Conservation (phyloP, 495 filamentous ascomycete species). For the Lindgomyces ingoldianus region DNA sequence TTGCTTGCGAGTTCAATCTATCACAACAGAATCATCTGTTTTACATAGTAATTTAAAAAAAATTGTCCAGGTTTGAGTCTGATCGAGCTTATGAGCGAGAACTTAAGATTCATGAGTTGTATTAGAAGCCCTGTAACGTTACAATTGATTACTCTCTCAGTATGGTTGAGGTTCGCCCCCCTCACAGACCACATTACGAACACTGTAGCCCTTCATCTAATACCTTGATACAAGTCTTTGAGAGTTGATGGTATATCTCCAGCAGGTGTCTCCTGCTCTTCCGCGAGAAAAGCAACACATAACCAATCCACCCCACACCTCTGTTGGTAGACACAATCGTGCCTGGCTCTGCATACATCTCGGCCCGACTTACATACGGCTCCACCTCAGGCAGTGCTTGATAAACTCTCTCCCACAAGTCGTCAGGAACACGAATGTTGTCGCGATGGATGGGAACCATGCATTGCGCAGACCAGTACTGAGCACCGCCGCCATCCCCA, state of each 20-base stretch:
- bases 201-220: neutral
- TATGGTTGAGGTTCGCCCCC: neutral
- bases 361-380: too few relatives aligned
- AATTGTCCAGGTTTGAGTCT: neutral
- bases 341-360: too few relatives aligned
- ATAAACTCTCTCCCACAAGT: too few relatives aligned
- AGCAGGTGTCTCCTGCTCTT: neutral
- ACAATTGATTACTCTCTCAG: neutral
- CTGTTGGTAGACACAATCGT: too few relatives aligned
- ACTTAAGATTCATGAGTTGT: neutral
- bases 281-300: neutral
- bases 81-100: neutral
- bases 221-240: neutral
- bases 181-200: neutral
- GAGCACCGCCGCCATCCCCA: too few relatives aligned
- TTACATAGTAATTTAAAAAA: neutral
- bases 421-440: too few relatives aligned
- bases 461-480: too few relatives aligned
- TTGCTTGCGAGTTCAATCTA: neutral
- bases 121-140: neutral
- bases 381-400: too few relatives aligned
- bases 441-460: too few relatives aligned
- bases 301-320: too few relatives aligned
- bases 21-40: neutral
- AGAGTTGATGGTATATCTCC: neutral